phyloP scores from a whole-genome alignment of 495 filamentous ascomycete genomes.

The Filosporella fistucella region DNA sequence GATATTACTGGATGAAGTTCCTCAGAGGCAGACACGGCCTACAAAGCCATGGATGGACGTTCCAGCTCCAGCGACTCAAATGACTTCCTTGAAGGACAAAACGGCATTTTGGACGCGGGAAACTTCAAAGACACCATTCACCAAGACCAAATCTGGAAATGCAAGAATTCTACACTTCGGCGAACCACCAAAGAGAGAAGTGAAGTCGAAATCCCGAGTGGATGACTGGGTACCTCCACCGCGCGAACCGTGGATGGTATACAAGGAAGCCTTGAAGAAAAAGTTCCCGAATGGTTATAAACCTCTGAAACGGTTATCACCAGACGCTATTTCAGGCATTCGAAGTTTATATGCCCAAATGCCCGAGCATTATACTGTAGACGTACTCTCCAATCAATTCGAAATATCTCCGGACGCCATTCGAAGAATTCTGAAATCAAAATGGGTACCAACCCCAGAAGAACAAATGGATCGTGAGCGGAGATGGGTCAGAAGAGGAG shows the following conservation, averaged over 20 bases:
- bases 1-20: slow-evolving; percentile 4
- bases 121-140: too few relatives aligned
- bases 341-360: slow-evolving; percentile 69
- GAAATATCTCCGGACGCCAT: slow-evolving; percentile 82
- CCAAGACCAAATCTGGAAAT: too few relatives aligned
- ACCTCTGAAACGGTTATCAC: slow-evolving; percentile 81
- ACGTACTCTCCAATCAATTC: slow-evolving; percentile 72
- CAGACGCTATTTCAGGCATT: slow-evolving; percentile 85
- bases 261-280: slow-evolving; percentile 60
- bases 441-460: slow-evolving; percentile 67
- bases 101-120: too few relatives aligned
- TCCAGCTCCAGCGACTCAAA: not conserved
- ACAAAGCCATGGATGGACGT: not conserved
- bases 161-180: not conserved
- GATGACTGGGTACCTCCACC: slow-evolving; percentile 13
- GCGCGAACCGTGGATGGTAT: slow-evolving; percentile 59
- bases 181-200: not conserved
- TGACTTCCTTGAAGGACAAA: too few relatives aligned
- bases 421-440: slow-evolving; percentile 77
- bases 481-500: slow-evolving; percentile 77
- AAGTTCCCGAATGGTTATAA: slow-evolving; percentile 81
- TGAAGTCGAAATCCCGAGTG: slow-evolving; percentile 16
- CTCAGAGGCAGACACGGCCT: not conserved
- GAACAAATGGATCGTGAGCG: slow-evolving; percentile 55
- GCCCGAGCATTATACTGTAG: slow-evolving; percentile 70